Evolutionary conservation across 2,329 filamentous ascomycete species (phyloP), one percentile per base, ranked within the genome.

Genomic region (Fusarium phyllophilum): DNA sequence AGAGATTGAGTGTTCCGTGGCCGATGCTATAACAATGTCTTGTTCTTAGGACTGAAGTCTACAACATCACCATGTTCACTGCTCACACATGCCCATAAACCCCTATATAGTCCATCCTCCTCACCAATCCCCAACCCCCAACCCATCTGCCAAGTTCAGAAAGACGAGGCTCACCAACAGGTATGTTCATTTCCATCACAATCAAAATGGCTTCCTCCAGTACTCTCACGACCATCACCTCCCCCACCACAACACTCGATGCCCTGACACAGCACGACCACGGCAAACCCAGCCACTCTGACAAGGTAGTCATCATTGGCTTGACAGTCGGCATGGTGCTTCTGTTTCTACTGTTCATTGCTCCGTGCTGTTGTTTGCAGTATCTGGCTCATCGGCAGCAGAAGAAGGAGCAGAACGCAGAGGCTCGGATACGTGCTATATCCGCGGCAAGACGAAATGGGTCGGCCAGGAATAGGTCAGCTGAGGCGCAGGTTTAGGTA

Each of bases 331-430:
- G 51, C 0, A 13, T 75, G 18, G 24, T 49, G 2, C 12, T 39
- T 4, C 15, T 74, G 1, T 65, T 75, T 41, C 11, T 57, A 5
- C 14, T 75, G 3, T 54, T 77, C 26, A 24, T 75, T 15, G 11
- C 68, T 15, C 75, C 75, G 12, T 68, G 67, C 24, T 55, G 41
- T 18, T 57, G 63, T 8, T 34, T 68, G 6, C 64, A 66, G n/a
- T 52, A 42, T 1, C 39, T 77, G 2, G 65, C 57, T 13, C 52
- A 49, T 31, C 44, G 61, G 29, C 62, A 64, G 31, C 60, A 72
- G 26, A 62, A 51, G 36, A 64, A 18, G 17, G 31, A 51, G 24
- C 34, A 65, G 41, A 60, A 17, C 15, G n/a, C 22, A 14, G 26
- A 18, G 18, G 52, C 45, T 26, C 17, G 20, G 14, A 42, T 42